Evolutionary conservation across 208 protist genomes (phyloP), one percentile per base, ranked within the genome.

Genomic region (Tritrichomonas foetus): DNA sequence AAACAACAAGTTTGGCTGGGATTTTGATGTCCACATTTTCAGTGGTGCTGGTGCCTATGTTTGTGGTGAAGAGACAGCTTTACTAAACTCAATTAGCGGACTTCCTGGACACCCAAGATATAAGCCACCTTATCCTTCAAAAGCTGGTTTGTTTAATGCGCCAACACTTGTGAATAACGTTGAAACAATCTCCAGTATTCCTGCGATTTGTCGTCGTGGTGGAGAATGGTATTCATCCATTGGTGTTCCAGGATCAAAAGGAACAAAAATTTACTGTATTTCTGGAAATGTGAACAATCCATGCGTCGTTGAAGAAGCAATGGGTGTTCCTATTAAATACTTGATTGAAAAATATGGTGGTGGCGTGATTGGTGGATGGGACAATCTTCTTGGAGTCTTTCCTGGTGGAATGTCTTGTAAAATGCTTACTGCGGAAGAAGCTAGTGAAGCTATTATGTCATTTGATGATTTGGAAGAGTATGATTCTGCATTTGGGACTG

Each of bases 141-240:
- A 99, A 94, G 97, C 99, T 66, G 98, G 98, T 93, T 96, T 99
- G n/a, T 99, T 98, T 95, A 97, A 98, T 75, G 99, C 98, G 96
- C 98, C 98, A 33, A 99, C 98, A 1, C 99, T 98, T n/a, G 98
- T 99, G 14, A 99, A 98, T 72, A 99, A 99, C 95, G 98, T 99
- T 72, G 98, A 99, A 95, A 99, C 98, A 20, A 55, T 96, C 92
- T 96, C 94, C 57, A 96, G 95, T 47, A 93, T 80, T 93, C 97
- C 94, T 0, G 95, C 95, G 11, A 96, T 96, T 64, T 78, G 94
- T 57, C 94, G 93, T 36, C 94, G 96, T 64, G 96, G 96, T 44
- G 95, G 66, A 49, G 94, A 96, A 69, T 99, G 98, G 98, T 99
- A 99, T 94, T 94, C 97, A 1, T 96, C 96, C 33, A 98, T 99